Base-by-base conservation (phyloP, 2,329 filamentous ascomycete species). In the Lithohypha guttulata region DNA sequence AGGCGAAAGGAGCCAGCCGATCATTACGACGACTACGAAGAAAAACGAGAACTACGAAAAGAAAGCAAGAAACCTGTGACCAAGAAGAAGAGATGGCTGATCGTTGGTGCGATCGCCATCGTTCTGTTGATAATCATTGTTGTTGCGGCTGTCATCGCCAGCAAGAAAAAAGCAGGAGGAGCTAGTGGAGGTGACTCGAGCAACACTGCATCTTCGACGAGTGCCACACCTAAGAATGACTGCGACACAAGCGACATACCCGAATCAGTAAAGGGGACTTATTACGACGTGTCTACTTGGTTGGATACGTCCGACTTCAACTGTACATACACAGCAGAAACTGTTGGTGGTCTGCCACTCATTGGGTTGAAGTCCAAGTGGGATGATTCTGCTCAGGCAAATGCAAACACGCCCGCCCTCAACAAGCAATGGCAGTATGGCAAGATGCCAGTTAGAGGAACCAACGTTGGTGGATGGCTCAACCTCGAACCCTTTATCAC, bases 401-500 rank as follows among this genome's bases (percentile, higher is more conserved):
- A 96, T 57, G 68, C 75, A 13, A 77, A 85, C 21, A 85, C 93
- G 0, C 83, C 86, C 1, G 68, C 84, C 1, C 68, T 98, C 5
- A 73, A 84, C 49, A 69, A 87, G 44, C 53, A 69, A 1, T 95
- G 89, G 73, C 77, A 79, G 2, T 98, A 96, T 52, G 74, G 77
- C 2, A 76, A 74, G 15, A 77, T 70, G 39, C 86, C 87, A 2
- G 85, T 93, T 17, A 77, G 89, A 5, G 91, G 91, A 1, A 84
- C 96, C 23, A 96, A 94, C 53, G 58, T 96, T 1, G 91, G 91
- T 35, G 91, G 91, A 9, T 98, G 91, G 91, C 73, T 98, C 2
- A 83, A 81, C 2, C 65, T 98, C 9, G 91, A 98, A 55, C 91
- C 91, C 0, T 95, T 93, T 58, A 96, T 98, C 56, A 89, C 84